A percentile compares a stretch with the other conserved stretches of the same genome.
Evolutionary conservation across 129 eudicot genomes (phyloP).

Genomic region (Rutidosis leptorrhynchoides): DNA sequence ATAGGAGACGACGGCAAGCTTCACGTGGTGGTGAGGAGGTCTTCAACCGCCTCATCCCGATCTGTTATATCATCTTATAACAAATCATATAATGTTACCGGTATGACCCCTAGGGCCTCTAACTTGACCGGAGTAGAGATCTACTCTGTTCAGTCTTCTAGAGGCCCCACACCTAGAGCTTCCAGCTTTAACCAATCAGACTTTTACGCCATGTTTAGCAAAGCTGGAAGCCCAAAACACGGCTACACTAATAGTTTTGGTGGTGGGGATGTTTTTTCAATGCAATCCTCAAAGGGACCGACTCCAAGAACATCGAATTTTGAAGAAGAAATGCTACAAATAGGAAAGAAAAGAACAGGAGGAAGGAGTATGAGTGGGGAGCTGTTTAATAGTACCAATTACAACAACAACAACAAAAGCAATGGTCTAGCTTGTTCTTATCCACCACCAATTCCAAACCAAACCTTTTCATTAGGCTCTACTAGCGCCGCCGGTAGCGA

Average conservation of each 20-base stretch:
- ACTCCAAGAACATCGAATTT: constrained; percentile 88
- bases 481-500: constrained; percentile 24
- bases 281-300: constrained; percentile 84
- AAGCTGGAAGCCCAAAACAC: constrained; percentile 78
- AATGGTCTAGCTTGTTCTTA: constrained; percentile 41
- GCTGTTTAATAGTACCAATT: constrained; percentile 31
- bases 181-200: constrained; percentile 91
- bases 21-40: constrained; percentile 80
- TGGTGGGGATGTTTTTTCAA: constrained; percentile 72
- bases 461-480: constrained; percentile 55
- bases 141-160: constrained; percentile 79
- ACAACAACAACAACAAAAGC: too few relatives aligned
- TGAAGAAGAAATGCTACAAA: constrained; percentile 74
- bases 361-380: constrained; percentile 91
- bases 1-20: constrained; percentile 85
- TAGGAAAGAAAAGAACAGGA: constrained; percentile 50
- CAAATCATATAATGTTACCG: constrained; percentile 44
- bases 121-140: constrained; percentile 95
- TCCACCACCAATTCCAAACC: constrained; percentile 95
- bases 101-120: constrained; percentile 76
- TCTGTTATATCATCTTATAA: constrained; percentile 59
- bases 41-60: constrained; percentile 57
- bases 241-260: constrained; percentile 68
- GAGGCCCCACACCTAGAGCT: constrained; percentile 90
- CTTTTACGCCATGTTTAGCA: constrained; percentile 90